A percentile compares a stretch with the other conserved stretches of the same genome.
Evolutionary conservation across 164 flowering plant species (phyloP).

Genomic region (Santalum album): DNA sequence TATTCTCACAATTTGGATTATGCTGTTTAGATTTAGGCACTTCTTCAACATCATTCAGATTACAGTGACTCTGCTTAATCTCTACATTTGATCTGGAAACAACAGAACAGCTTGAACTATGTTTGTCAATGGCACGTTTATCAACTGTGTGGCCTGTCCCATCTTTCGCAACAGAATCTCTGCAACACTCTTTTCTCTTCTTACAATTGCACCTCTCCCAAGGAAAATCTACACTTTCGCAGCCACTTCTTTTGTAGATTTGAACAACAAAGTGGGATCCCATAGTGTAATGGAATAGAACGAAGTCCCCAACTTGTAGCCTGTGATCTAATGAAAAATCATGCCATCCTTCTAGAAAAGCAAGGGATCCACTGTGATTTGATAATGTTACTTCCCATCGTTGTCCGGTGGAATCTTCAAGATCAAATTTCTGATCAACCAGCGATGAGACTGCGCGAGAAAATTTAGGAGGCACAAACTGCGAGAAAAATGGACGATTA

Average conservation of each 20-base stretch:
- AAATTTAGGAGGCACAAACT: constrained; percentile 49
- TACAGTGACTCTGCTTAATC: neutral
- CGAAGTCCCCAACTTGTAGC: constrained; percentile 33
- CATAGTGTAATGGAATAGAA: constrained; percentile 26
- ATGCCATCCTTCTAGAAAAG: constrained; percentile 48
- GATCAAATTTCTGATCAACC: constrained; percentile 18
- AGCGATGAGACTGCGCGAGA: constrained; percentile 9
- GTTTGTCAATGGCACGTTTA: constrained; percentile 15
- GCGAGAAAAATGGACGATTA: constrained; percentile 8
- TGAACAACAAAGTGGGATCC: constrained; percentile 36
- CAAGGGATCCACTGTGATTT: constrained; percentile 20
- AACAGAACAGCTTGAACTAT: constrained; percentile 12
- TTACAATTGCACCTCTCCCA: neutral
- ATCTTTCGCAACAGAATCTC: constrained; percentile 1
- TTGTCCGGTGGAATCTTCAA: constrained; percentile 37
- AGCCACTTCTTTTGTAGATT: constrained; percentile 25
- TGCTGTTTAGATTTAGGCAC: constrained; percentile 1
- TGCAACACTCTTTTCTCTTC: constrained; percentile 6
- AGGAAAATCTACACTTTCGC: constrained; percentile 24
- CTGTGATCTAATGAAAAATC: constrained; percentile 34
- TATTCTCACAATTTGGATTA: constrained; percentile 1
- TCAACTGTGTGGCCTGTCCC: constrained; percentile 5
- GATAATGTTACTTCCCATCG: constrained; percentile 30
- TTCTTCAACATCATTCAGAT: constrained; percentile 3
- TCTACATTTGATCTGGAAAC: constrained; percentile 12